Conservation (phyloP, 305 asterid genomes). For the Rubia tinctorum region DNA sequence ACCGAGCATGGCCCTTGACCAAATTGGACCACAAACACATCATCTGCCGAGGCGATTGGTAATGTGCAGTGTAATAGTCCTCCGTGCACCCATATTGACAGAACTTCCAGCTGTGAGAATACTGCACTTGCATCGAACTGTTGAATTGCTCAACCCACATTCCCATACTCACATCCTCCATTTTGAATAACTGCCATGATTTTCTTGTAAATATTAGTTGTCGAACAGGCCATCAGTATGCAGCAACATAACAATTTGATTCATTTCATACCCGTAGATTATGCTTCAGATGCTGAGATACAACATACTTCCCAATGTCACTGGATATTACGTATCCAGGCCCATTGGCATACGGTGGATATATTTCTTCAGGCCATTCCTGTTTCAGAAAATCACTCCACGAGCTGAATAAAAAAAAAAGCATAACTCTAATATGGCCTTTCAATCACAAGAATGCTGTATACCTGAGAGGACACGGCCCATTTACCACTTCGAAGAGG, state of each 20-base stretch:
- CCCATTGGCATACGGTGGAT: constrained; percentile 98
- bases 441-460: constrained; percentile 6
- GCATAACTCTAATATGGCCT: too few relatives aligned
- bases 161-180: constrained; percentile 99
- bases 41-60: constrained; percentile 97
- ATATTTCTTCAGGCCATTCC: constrained; percentile 98
- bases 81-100: constrained; percentile 95
- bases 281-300: constrained; percentile 56
- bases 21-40: constrained; percentile 86
- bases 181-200: constrained; percentile 72
- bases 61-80: constrained; percentile 90
- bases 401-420: background rate
- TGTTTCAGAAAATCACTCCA: constrained; percentile 24
- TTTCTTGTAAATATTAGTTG: background rate
- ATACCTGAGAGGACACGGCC: constrained; percentile 94
- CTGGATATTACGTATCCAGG: constrained; percentile 85
- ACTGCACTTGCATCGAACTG: constrained; percentile 54
- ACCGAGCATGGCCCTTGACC: constrained; percentile 62
- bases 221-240: background rate
- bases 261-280: constrained; percentile 66
- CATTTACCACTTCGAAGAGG: constrained; percentile 97
- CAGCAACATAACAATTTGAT: constrained; percentile 8
- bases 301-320: constrained; percentile 66
- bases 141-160: constrained; percentile 97
- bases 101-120: constrained; percentile 81